phyloP scores from a whole-genome alignment of 768 basidiomycete genomes.

The Candolleomyces aberdarensis region DNA sequence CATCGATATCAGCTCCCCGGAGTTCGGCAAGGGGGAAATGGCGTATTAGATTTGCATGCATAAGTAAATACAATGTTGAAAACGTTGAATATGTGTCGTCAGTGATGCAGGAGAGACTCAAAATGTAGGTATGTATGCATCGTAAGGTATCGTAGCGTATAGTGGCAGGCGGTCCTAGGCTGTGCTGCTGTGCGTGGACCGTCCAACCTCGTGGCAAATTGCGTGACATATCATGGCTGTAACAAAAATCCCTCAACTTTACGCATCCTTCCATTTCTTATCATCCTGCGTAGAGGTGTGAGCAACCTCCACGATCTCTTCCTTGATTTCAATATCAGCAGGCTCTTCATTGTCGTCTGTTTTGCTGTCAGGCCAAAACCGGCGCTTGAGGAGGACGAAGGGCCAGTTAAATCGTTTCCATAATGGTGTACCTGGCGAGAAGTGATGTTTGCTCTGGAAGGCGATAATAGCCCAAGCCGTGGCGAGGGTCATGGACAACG shows the following conservation, averaged over 20 bases:
- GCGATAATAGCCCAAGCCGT: conserved; percentile 59
- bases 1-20: too few species aligned
- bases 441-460: conserved; percentile 32
- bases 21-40: too few species aligned
- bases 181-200: too few species aligned
- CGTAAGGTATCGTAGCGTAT: too few species aligned
- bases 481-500: conserved; percentile 44
- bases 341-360: not conserved
- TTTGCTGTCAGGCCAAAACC: not conserved
- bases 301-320: not conserved
- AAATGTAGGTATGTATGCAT: too few species aligned
- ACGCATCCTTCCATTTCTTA: not conserved
- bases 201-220: too few species aligned
- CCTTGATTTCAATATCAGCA: not conserved
- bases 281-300: not conserved
- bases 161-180: too few species aligned
- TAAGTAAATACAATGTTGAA: too few species aligned
- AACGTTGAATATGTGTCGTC: too few species aligned
- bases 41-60: too few species aligned
- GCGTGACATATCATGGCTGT: not conserved
- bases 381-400: not conserved
- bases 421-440: not conserved
- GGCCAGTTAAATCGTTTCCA: not conserved
- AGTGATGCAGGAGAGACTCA: too few species aligned
- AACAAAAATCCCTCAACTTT: not conserved